phyloP scores from a whole-genome alignment of 371 early-diverging fungal genomes.

The Mortierella sp. region DNA sequence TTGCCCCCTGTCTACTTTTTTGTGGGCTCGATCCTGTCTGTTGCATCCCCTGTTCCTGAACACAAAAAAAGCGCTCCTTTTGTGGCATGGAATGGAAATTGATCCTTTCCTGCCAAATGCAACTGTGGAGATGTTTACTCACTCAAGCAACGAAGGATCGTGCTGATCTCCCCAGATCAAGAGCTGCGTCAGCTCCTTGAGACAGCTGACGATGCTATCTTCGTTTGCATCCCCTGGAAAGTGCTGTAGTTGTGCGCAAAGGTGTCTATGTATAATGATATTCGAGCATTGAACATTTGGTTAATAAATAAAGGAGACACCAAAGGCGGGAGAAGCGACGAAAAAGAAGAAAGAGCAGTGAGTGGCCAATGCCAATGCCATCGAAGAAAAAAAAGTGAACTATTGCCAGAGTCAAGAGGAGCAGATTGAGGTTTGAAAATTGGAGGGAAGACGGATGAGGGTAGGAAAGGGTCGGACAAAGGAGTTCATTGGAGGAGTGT shows the following conservation, averaged over 20 bases:
- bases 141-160: slow-evolving; percentile 62
- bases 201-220: slow-evolving; percentile 44
- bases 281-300: not conserved
- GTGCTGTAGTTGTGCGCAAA: slow-evolving; percentile 40
- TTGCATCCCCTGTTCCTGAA: slow-evolving; percentile 17
- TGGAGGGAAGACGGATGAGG: not conserved
- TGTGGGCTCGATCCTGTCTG: not conserved
- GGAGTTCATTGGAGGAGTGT: slow-evolving; percentile 9
- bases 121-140: slow-evolving; percentile 16
- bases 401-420: not conserved
- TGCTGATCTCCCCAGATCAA: slow-evolving; percentile 71
- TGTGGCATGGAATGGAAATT: slow-evolving; percentile 1
- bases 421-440: not conserved
- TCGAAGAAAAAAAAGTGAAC: not conserved
- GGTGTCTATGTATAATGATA: slow-evolving; percentile 20
- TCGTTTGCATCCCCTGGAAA: slow-evolving; percentile 46
- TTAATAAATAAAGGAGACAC: not conserved
- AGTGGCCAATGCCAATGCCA: not conserved
- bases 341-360: not conserved
- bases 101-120: slow-evolving; percentile 1
- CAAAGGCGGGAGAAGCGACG: not conserved
- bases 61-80: slow-evolving; percentile 2
- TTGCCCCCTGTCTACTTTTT: not conserved
- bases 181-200: slow-evolving; percentile 66
- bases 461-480: not conserved